These are phyloP conservation scores for Rhodomyrtus psidioides DNA, from an alignment of 441 rosid species.

Conservation along the genomic window DNA sequence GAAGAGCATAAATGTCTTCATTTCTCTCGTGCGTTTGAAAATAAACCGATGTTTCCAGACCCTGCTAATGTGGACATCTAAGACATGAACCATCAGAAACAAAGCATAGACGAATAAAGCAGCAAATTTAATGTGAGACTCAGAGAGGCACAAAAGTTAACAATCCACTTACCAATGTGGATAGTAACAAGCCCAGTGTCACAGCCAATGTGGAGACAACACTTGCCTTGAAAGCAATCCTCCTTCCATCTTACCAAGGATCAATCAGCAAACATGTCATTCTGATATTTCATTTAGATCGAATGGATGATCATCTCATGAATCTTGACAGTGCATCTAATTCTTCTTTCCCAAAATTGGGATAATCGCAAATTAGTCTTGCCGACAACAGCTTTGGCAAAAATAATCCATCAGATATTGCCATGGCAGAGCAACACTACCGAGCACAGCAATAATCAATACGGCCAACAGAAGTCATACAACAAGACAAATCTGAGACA, in stretches of 20 bases:
- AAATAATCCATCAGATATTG: background rate
- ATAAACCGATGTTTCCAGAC: too few species aligned
- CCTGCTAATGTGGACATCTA: background rate
- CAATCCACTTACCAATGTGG: conserved; percentile 46
- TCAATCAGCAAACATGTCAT: too few species aligned
- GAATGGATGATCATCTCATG: too few species aligned
- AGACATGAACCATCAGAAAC: background rate
- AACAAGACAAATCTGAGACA: background rate
- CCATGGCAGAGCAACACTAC: background rate
- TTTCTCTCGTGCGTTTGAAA: too few species aligned
- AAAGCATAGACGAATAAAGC: background rate
- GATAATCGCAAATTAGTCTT: background rate
- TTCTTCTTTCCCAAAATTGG: background rate
- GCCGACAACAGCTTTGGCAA: background rate
- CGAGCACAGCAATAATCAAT: rapidly evolving
- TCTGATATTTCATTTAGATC: too few species aligned
- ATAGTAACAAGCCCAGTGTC: conserved; percentile 76
- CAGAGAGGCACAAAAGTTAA: background rate
- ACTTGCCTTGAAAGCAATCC: conserved; percentile 74
- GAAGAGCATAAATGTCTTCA: too few species aligned
- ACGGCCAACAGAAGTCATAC: background rate
- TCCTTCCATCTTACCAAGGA: conserved; percentile 9
- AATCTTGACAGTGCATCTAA: too few species aligned
- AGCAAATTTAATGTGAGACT: background rate
- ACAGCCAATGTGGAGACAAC: conserved; percentile 90